phyloP scores from a whole-genome alignment of 306 rosid species.

The Vigna radiata region DNA sequence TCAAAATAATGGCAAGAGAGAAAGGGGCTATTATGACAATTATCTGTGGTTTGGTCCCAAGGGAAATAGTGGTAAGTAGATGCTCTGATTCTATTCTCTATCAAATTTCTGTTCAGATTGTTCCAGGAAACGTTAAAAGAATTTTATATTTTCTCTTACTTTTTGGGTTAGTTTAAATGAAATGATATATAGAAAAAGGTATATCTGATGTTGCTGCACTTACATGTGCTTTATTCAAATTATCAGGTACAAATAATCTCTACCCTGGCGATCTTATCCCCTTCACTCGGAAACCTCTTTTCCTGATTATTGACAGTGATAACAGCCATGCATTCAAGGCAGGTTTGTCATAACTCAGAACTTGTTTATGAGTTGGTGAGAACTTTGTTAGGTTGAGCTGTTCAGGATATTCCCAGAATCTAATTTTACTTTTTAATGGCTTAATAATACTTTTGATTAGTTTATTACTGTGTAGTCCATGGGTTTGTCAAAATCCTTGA shows the following conservation, averaged over 20 bases:
- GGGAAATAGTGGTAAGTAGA: slow-evolving; percentile 77
- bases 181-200: slow-evolving; percentile 26
- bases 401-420: slow-evolving; percentile 35
- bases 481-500: slow-evolving; percentile 12
- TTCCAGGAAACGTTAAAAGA: slow-evolving; percentile 5
- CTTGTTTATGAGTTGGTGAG: slow-evolving; percentile 61
- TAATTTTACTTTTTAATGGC: slow-evolving; percentile 35
- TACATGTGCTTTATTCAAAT: slow-evolving; percentile 42
- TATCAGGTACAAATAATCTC: slow-evolving; percentile 81
- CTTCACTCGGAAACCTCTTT: slow-evolving; percentile 94
- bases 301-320: slow-evolving; percentile 94
- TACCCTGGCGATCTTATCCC: slow-evolving; percentile 97
- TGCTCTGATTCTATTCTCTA: slow-evolving; percentile 34
- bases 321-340: slow-evolving; percentile 99
- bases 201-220: slow-evolving; percentile 39
- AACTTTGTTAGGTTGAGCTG: slow-evolving; percentile 41
- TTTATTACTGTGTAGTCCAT: slow-evolving; percentile 30
- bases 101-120: slow-evolving; percentile 39
- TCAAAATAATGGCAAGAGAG: slow-evolving; percentile 67
- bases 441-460: slow-evolving; percentile 22
- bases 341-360: slow-evolving; percentile 99
- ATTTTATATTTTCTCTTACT: slow-evolving; percentile 10
- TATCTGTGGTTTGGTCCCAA: slow-evolving; percentile 91
- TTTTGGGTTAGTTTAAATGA: slow-evolving; percentile 26
- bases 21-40: slow-evolving; percentile 63